phyloP scores from a whole-genome alignment of 129 eudicot genomes.

The Flaveria sonorensis region DNA sequence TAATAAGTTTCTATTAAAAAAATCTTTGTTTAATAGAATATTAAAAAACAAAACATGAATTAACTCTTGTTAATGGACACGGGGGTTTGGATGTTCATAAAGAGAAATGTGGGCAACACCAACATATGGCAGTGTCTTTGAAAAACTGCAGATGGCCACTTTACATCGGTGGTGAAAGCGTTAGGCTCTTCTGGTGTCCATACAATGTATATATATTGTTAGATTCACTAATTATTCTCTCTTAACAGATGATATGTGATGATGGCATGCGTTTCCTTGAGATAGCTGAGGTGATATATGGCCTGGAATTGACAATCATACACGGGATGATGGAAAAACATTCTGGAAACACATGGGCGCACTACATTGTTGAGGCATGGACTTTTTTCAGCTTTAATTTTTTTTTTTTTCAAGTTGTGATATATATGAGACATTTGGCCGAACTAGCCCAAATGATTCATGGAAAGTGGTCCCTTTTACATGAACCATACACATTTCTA shows the following conservation, averaged over 20 bases:
- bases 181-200: too few species aligned
- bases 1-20: too few species aligned
- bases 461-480: neutral
- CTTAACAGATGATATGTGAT: conserved; percentile 66
- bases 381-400: neutral
- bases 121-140: too few species aligned
- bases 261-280: conserved; percentile 77
- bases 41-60: too few species aligned
- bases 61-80: too few species aligned
- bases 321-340: conserved; percentile 63
- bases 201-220: neutral
- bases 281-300: conserved; percentile 80
- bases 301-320: conserved; percentile 60
- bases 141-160: too few species aligned
- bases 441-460: neutral
- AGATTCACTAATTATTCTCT: neutral
- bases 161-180: too few species aligned
- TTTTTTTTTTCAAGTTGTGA: neutral
- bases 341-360: conserved; percentile 62
- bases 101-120: too few species aligned
- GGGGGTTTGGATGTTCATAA: too few species aligned
- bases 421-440: neutral
- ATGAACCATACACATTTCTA: neutral
- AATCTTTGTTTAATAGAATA: too few species aligned
- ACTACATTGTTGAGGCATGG: conserved; percentile 72